phyloP scores from a whole-genome alignment of 176 grass and related monocot genomes.

The Lolium multiflorum region DNA sequence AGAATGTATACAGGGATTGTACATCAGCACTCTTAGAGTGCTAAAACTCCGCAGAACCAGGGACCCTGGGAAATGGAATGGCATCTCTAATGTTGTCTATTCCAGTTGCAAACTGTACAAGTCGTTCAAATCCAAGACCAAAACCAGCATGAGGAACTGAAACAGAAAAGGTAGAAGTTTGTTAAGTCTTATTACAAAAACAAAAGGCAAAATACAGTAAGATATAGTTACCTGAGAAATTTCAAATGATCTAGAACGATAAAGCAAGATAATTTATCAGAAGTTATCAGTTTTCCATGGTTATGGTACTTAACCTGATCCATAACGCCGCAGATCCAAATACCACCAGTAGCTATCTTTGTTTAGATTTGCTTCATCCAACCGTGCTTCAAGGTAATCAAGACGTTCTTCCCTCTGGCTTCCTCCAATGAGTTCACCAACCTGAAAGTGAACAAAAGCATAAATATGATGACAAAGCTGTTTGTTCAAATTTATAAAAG shows the following conservation, averaged over 20 bases:
- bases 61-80: conserved; percentile 89
- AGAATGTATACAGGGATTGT: conserved; percentile 45
- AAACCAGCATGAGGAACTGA: conserved; percentile 98
- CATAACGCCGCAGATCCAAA: conserved; percentile 86
- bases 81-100: conserved; percentile 96
- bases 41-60: conserved; percentile 94
- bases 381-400: conserved; percentile 80
- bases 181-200: not conserved
- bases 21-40: not conserved
- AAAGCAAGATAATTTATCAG: conserved; percentile 17
- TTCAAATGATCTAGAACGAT: not conserved
- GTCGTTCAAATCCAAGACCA: conserved; percentile 96
- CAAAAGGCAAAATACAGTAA: not conserved
- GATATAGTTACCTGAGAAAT: conserved; percentile 33
- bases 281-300: not conserved
- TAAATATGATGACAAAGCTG: conserved; percentile 27
- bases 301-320: conserved; percentile 69
- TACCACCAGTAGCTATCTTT: conserved; percentile 99
- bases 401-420: conserved; percentile 99
- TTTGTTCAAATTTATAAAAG: conserved; percentile 21
- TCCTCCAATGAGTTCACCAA: conserved; percentile 98
- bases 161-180: conserved; percentile 16
- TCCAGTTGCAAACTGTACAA: conserved; percentile 94
- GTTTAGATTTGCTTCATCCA: conserved; percentile 86
- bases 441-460: conserved; percentile 55